These are phyloP conservation scores for Macrotyloma uniflorum DNA, from an alignment of 306 rosid genomes.

Conservation along the genomic window DNA sequence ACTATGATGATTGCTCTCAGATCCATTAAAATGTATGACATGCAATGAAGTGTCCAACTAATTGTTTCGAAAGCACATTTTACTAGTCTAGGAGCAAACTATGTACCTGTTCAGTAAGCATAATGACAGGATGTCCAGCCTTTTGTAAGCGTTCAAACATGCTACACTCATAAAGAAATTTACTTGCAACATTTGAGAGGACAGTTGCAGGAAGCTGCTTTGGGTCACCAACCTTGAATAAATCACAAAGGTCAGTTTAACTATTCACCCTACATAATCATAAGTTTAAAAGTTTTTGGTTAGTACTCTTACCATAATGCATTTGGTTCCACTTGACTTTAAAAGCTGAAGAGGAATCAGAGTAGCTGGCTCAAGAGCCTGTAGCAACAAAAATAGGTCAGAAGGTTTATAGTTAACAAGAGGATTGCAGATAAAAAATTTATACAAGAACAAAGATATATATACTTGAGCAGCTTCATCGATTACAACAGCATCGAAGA, in stretches of 20 bases:
- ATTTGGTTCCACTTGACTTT: constrained; percentile 78
- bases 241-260: constrained; percentile 47
- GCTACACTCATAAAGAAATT: constrained; percentile 84
- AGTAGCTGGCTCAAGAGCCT: constrained; percentile 99
- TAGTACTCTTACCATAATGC: constrained; percentile 76
- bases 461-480: constrained; percentile 99
- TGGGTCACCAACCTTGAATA: constrained; percentile 94
- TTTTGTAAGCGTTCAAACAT: constrained; percentile 98
- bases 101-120: constrained; percentile 90
- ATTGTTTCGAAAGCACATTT: constrained; percentile 9
- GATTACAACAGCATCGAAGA: constrained; percentile 87
- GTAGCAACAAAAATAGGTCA: constrained; percentile 36
- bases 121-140: constrained; percentile 91
- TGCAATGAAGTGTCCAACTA: constrained; percentile 14
- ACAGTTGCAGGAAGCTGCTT: constrained; percentile 99
- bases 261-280: constrained; percentile 29
- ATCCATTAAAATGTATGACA: constrained; percentile 22
- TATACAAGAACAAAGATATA: constrained; percentile 33
- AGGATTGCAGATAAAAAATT: constrained; percentile 30
- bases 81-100: constrained; percentile 23
- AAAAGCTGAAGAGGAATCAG: constrained; percentile 97
- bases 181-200: constrained; percentile 86
- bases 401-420: constrained; percentile 31
- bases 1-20: constrained; percentile 1
- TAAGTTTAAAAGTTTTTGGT: constrained; percentile 19